These are phyloP conservation scores for Geotrichum reessii DNA, from an alignment of 1,139 yeast species.

Conservation along the genomic window DNA sequence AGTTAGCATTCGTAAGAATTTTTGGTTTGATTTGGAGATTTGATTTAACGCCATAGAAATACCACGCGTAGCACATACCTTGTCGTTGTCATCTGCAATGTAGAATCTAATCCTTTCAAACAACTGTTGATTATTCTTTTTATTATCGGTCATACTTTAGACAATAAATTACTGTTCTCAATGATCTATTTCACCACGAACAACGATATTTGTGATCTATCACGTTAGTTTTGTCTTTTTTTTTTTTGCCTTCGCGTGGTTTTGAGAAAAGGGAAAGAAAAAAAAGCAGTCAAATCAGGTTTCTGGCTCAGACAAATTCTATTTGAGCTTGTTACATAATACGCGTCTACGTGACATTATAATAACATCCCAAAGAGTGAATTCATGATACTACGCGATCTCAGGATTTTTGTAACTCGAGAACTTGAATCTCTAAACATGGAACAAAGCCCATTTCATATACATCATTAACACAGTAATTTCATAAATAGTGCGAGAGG, in stretches of 20 bases:
- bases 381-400: neutral
- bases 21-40: too few species aligned
- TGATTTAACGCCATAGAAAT: neutral
- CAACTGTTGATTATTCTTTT: neutral
- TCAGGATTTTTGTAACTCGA: neutral
- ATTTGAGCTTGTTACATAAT: neutral
- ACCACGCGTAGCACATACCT: neutral
- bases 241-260: neutral
- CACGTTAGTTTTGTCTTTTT: neutral
- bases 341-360: neutral
- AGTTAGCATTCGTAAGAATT: too few species aligned
- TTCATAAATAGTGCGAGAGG: neutral
- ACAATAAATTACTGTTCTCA: neutral
- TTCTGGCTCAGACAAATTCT: neutral
- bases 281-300: neutral
- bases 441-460: neutral
- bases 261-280: neutral
- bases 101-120: neutral
- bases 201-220: neutral
- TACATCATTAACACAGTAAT: neutral
- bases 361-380: neutral
- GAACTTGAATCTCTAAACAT: neutral
- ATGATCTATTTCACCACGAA: neutral
- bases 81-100: neutral
- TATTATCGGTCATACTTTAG: neutral